Conservation (phyloP, 2,329 filamentous ascomycete species). For the Xylariaceae sp. region DNA sequence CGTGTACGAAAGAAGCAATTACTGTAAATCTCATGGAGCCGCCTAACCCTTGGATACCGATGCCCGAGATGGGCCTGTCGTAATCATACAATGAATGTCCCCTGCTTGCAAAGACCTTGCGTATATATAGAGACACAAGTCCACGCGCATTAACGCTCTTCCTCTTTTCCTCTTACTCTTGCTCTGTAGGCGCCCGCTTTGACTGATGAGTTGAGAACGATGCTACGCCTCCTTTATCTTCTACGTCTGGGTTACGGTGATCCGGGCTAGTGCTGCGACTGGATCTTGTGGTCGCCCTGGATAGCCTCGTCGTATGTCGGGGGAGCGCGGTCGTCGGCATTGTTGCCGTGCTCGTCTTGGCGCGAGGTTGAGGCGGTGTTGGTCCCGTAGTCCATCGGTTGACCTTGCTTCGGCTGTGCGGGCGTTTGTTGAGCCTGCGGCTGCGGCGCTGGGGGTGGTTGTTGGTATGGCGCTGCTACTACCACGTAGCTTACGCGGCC, state of each 20-base stretch:
- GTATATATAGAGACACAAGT: background rate
- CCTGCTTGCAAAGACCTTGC: background rate
- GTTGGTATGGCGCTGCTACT: slow-evolving; percentile 42
- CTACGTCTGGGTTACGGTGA: background rate
- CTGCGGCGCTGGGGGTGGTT: slow-evolving; percentile 24
- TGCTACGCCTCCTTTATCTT: too few relatives aligned
- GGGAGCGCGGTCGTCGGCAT: slow-evolving; percentile 45
- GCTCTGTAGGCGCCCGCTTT: background rate
- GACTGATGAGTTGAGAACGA: background rate
- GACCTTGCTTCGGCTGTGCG: slow-evolving; percentile 34
- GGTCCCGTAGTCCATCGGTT: slow-evolving; percentile 44
- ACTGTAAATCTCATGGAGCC: background rate
- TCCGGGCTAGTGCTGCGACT: slow-evolving; percentile 53
- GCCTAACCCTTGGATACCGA: too few relatives aligned
- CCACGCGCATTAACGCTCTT: background rate
- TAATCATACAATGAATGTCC: background rate
- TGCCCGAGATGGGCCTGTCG: too few relatives aligned
- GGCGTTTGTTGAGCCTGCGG: slow-evolving; percentile 32
- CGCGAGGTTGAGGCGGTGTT: slow-evolving; percentile 26
- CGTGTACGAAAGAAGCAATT: background rate
- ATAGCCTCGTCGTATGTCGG: slow-evolving; percentile 90
- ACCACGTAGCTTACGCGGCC: slow-evolving; percentile 69
- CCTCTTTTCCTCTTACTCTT: background rate
- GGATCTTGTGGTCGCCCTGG: slow-evolving; percentile 86
- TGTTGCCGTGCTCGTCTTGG: slow-evolving; percentile 16